Evolutionary conservation across 257 asterid genomes (phyloP), one percentile per base, ranked within the genome.

Genomic region (Scutellaria barbata): DNA sequence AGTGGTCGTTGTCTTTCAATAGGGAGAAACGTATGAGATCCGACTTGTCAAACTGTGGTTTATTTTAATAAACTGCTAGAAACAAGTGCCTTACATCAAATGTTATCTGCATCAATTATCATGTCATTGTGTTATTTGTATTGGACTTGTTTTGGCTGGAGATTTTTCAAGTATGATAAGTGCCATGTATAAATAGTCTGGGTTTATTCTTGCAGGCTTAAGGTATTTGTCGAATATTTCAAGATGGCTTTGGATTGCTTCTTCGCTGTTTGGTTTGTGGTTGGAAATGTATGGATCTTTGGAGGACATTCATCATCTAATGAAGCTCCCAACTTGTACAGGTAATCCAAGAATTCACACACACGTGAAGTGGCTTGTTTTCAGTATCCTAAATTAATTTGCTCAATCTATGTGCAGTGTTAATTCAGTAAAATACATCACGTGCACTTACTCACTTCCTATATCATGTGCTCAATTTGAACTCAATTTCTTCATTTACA

Each of bases 241-340:
- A 95, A 92, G 90, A 92, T 88, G 95, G 95, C 86, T 78, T 76
- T 92, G 82, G 99, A 95, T 88, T 95, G 96, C 89, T 92, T 95
- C 85, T 95, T 95, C 74, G 98, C 99, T 46, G 88, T 95, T 66
- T 95, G 97, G 97, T 95, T 95, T 83, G 99, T 94, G 81, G 95
- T 91, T 62, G 99, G 99, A 64, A 94, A 87, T 65, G 97, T 94
- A 6, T 94, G 99, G 99, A 84, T 95, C 66, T 95, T 92, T 63
- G 96, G 98, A 22, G 98, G 98, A 53, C 97, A 85, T 77, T 74
- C 99, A 22, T 92, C 98, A 20, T 83, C 96, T 12, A 13, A 79
- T 52, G 98, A 81, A 72, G 88, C 98, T 76, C 98, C 98, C 55
- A 85, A 88, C 82, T 77, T 95, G 90, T 95, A 95, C 85, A 92